Evolutionary conservation across 2,329 filamentous ascomycete species (phyloP), one percentile per base, ranked within the genome.

Genomic region (Fusarium pseudocircinatum): DNA sequence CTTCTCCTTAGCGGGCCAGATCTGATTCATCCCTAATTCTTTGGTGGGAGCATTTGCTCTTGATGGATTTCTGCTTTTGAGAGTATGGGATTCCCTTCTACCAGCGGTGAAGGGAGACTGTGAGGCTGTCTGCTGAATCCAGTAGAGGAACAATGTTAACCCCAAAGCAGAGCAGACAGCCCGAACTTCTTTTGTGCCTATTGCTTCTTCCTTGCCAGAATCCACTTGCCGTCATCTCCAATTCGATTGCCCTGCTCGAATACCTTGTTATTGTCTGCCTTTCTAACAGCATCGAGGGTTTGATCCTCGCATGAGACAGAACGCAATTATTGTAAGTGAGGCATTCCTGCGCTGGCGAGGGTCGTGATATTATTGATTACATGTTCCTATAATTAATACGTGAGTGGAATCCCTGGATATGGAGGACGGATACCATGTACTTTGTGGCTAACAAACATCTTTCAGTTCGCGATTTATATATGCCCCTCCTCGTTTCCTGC

Each of bases 41-140:
- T 39, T 22, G 12, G 12, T 39, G 3, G 4, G 13, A 2, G 3
- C 0, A 46, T 46, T 28, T 28, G 0, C 18, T 46, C 43, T 11
- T n/a, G 14, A 2, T 47, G 1, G 14, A n/a, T 16, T n/a, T 47
- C 30, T 24, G 4, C 6, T 50, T 22, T 20, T 13, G 1, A 14
- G 22, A 12, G 47, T 16, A 7, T 50, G 30, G 16, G 11, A 16
- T 10, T 14, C 12, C 11, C 8, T 14, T 20, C 22, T 24, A 13
- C 15, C 22, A 34, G 22, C 16, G 16, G 22, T 6, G 1, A 24
- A 2, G 11, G 9, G 7, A 12, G 11, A 32, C 22, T 50, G 4
- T 4, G 28, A 50, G 22, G 46, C n/a, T 0, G 16, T 20, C n/a
- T 34, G 30, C 30, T 34, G 12, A 6, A 5, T 24, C 5, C 28